These are phyloP conservation scores for Cadophora sp. DNA, from an alignment of 2,329 filamentous ascomycete species.

Conservation along the genomic window DNA sequence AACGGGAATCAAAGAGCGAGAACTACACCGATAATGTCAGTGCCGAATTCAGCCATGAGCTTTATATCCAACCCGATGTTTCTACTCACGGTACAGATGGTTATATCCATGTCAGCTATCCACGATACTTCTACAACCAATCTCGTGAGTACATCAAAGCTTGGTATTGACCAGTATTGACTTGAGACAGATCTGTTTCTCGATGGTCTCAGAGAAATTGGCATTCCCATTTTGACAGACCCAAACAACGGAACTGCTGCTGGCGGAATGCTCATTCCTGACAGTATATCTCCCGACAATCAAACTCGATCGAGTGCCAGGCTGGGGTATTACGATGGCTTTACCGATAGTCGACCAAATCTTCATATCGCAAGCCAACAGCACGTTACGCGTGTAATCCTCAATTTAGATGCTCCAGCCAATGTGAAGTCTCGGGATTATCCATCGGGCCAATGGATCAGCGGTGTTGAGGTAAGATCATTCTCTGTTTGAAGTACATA, in stretches of 20 bases:
- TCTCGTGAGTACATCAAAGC: slow-evolving; percentile 34
- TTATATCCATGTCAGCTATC: slow-evolving; percentile 49
- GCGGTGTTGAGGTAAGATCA: slow-evolving; percentile 48
- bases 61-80: slow-evolving; percentile 45
- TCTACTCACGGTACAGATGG: slow-evolving; percentile 46
- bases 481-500: neutral
- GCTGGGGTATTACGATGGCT: slow-evolving; percentile 17
- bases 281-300: slow-evolving; percentile 16
- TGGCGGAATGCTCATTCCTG: slow-evolving; percentile 19
- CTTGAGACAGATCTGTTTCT: neutral
- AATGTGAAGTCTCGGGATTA: slow-evolving; percentile 25
- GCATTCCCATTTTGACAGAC: slow-evolving; percentile 12
- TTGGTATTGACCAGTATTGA: neutral
- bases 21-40: slow-evolving; percentile 47
- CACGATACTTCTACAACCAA: slow-evolving; percentile 47
- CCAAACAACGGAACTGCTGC: slow-evolving; percentile 6
- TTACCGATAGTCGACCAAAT: slow-evolving; percentile 15
- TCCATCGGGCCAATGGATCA: slow-evolving; percentile 32
- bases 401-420: slow-evolving; percentile 37
- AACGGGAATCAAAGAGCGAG: neutral
- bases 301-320: slow-evolving; percentile 43
- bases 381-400: slow-evolving; percentile 45
- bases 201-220: slow-evolving; percentile 27
- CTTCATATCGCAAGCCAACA: slow-evolving; percentile 47
- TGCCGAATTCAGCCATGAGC: slow-evolving; percentile 42